These are phyloP conservation scores for Phialophora verrucosa DNA, from an alignment of 2,329 filamentous ascomycete genomes.

Conservation along the genomic window DNA sequence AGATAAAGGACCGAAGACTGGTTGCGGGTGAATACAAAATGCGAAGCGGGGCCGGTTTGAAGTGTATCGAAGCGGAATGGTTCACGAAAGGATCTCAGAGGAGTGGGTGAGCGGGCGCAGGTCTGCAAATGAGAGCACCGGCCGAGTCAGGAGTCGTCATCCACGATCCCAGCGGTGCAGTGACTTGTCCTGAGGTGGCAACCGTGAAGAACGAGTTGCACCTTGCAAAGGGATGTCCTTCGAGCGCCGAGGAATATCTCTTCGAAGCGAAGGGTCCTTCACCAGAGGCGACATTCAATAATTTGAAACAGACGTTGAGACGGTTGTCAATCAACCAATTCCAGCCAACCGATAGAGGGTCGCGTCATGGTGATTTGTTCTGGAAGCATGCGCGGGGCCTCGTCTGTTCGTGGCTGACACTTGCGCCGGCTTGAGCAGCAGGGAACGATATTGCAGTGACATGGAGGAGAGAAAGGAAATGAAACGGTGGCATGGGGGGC, in stretches of 20 bases:
- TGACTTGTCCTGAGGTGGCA: neutral
- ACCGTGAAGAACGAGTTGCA: neutral
- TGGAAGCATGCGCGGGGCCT: conserved; percentile 2
- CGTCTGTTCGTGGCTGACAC: neutral
- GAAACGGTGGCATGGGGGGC: conserved; percentile 3
- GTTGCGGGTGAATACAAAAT: conserved; percentile 7
- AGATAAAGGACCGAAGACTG: neutral
- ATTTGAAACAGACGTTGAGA: conserved; percentile 1
- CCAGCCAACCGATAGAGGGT: neutral
- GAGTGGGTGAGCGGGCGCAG: neutral
- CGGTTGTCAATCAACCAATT: neutral
- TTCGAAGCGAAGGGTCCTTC: conserved; percentile 2
- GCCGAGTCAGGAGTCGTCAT: neutral
- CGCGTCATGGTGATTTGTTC: conserved; percentile 3
- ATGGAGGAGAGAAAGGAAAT: conserved; percentile 1
- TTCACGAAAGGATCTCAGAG: conserved; percentile 15
- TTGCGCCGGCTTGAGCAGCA: neutral
- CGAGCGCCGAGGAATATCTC: neutral
- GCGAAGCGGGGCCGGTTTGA: conserved; percentile 25
- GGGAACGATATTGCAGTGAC: conserved; percentile 1
- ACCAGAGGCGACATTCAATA: neutral
- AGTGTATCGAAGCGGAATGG: conserved; percentile 22
- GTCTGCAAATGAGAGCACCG: conserved; percentile 1
- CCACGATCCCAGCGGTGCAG: neutral
- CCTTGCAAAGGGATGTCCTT: neutral